Base-by-base conservation (phyloP, 2,329 filamentous ascomycete genomes). In the Dryadomyces quercus-mongolicae region DNA sequence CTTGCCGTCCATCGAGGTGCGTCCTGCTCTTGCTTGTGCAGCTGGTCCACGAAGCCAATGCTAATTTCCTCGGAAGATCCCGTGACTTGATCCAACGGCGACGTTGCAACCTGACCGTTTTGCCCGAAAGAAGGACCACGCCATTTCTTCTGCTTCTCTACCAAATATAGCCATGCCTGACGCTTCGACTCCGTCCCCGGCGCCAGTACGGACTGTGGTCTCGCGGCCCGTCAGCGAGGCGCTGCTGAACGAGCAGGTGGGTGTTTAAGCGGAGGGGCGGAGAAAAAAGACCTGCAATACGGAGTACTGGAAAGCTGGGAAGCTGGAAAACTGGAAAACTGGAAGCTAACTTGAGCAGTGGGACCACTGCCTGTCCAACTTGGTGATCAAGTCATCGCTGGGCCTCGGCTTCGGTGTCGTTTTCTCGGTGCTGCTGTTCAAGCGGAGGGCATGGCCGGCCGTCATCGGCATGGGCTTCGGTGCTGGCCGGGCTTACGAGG, bases 341-440 rank as follows among this genome's bases (percentile, higher is more conserved):
- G n/a, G 16, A 43, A 5, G 42, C 51, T 25, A 5, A 16, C 25
- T 20, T 16, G 59, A 31, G 45, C 59, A 98, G 93, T 98, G 93
- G 93, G 93, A 98, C 71, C 92, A 88, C 75, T 96, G 93, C 74
- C 84, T 98, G 64, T 97, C 93, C 64, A 96, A 94, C 67, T 82
- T 96, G 71, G 82, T 98, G 68, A 94, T 98, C 78, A 91, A 94
- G 73, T 97, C 92, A 61, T 85, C 88, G 55, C 86, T 98, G 71
- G 93, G 93, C 66, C 86, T 97, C 68, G 89, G 87, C 63, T 98
- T 98, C 74, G 93, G 93, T 68, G 86, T 98, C 70, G 88, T 98
- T 73, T 97, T 98, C 78, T 97, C 93, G 58, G 91, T 98, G 58
- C 86, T 98, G 56, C 75, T 98, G 54, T 98, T 98, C 82, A 95